Conservation (phyloP, 2,329 filamentous ascomycete genomes). For the Alternaria tenuissima region DNA sequence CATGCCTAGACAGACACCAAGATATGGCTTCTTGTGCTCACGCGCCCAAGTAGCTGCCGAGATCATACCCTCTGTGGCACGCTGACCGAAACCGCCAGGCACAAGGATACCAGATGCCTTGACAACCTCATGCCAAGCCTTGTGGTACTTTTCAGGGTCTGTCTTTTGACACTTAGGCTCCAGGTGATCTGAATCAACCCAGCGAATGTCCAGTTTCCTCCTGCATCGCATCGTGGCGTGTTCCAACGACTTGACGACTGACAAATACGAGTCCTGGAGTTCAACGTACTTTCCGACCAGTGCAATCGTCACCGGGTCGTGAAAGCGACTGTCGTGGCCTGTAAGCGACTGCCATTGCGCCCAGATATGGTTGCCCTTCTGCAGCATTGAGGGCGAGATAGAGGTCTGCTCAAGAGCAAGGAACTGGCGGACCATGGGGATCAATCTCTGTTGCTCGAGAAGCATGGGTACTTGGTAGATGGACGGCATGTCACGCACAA, state of each 20-base stretch:
- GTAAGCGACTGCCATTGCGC: constrained; percentile 78
- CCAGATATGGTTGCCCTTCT: constrained; percentile 77
- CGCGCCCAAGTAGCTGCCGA: constrained; percentile 86
- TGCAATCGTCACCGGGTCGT: constrained; percentile 78
- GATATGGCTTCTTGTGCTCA: constrained; percentile 78
- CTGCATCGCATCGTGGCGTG: constrained; percentile 88
- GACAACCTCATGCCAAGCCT: constrained; percentile 83
- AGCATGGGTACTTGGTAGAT: constrained; percentile 97
- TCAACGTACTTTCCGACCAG: constrained; percentile 92
- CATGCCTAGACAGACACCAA: constrained; percentile 92
- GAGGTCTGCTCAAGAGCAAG: constrained; percentile 69
- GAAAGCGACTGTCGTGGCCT: constrained; percentile 69
- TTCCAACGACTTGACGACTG: constrained; percentile 85
- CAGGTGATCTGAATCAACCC: constrained; percentile 85
- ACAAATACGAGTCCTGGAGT: constrained; percentile 85
- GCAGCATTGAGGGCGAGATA: constrained; percentile 62
- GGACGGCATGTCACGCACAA: constrained; percentile 85
- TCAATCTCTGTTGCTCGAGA: constrained; percentile 80
- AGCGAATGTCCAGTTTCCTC: constrained; percentile 79
- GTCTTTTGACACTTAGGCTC: constrained; percentile 70
- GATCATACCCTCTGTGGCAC: constrained; percentile 92
- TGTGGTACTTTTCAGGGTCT: constrained; percentile 78
- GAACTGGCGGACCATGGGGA: constrained; percentile 70
- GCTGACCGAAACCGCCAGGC: constrained; percentile 80
- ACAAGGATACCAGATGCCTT: constrained; percentile 74